These are phyloP conservation scores for Bjerkandera adusta DNA, from an alignment of 1,284 basidiomycete genomes.

Conservation along the genomic window DNA sequence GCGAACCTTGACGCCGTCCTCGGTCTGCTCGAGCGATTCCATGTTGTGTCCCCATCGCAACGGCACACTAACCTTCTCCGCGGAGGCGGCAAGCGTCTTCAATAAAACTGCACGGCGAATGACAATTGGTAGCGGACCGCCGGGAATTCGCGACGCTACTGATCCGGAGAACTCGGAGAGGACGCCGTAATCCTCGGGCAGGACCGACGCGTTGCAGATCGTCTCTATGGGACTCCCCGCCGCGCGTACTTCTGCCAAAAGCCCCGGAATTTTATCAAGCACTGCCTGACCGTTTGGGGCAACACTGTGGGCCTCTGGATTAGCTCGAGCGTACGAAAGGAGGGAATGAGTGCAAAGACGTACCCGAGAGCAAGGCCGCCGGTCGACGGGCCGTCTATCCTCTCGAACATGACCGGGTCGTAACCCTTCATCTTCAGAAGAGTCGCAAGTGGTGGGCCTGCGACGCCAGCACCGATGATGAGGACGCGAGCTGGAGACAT, in stretches of 20 bases:
- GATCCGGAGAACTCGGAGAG: constrained; percentile 28
- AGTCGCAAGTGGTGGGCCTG: constrained; percentile 44
- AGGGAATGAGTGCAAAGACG: constrained; percentile 11
- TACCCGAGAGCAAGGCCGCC: constrained; percentile 40
- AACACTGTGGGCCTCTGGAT: constrained; percentile 27
- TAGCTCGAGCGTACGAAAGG: background rate
- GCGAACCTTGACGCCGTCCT: constrained; percentile 31
- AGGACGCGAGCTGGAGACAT: too few relatives aligned
- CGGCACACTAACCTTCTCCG: constrained; percentile 34
- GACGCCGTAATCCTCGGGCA: constrained; percentile 31
- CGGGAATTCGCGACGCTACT: constrained; percentile 11
- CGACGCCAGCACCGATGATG: constrained; percentile 32
- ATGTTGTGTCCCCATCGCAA: constrained; percentile 38
- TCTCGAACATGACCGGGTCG: constrained; percentile 41
- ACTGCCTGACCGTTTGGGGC: constrained; percentile 41
- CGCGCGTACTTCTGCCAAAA: constrained; percentile 29
- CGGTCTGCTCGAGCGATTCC: constrained; percentile 33
- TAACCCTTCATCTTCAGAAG: constrained; percentile 43
- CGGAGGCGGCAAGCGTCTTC: constrained; percentile 31
- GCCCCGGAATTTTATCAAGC: constrained; percentile 36
- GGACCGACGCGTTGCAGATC: constrained; percentile 22
- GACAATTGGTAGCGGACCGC: constrained; percentile 26
- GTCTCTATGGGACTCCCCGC: constrained; percentile 22
- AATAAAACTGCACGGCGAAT: constrained; percentile 35
- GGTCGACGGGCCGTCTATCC: constrained; percentile 27